phyloP scores from a whole-genome alignment of 1,139 yeast genomes.

The Geotrichum siamense region DNA sequence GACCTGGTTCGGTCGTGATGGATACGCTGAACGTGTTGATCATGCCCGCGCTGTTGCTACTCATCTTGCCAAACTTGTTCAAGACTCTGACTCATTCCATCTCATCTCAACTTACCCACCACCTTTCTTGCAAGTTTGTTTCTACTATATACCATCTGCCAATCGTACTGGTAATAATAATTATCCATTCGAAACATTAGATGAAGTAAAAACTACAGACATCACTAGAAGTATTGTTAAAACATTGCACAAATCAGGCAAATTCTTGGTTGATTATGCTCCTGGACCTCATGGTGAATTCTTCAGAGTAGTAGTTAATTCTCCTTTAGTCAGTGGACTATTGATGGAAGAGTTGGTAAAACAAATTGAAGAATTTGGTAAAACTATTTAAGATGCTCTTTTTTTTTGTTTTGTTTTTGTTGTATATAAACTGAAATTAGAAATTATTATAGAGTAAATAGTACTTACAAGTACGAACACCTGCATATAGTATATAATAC shows the following conservation, averaged over 20 bases:
- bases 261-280: conserved; percentile 73
- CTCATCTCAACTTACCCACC: conserved; percentile 54
- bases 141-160: conserved; percentile 53
- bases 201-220: conserved; percentile 42
- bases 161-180: conserved; percentile 23
- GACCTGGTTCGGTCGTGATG: conserved; percentile 63
- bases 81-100: conserved; percentile 38
- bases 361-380: conserved; percentile 32
- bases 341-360: conserved; percentile 40
- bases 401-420: too few species aligned
- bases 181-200: conserved; percentile 8
- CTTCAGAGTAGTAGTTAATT: conserved; percentile 76
- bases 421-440: too few species aligned
- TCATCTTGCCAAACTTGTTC: conserved; percentile 48
- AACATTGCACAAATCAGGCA: conserved; percentile 54
- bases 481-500: too few species aligned
- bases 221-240: conserved; percentile 59
- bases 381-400: too few species aligned
- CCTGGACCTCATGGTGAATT: conserved; percentile 69
- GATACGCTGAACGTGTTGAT: conserved; percentile 53
- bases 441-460: too few species aligned
- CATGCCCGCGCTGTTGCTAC: conserved; percentile 63
- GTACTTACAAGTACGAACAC: too few species aligned
- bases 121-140: conserved; percentile 79
- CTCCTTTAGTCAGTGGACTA: conserved; percentile 48